Conservation (phyloP, 805 yeast genomes). For the Cyberlindnera saturnus region DNA sequence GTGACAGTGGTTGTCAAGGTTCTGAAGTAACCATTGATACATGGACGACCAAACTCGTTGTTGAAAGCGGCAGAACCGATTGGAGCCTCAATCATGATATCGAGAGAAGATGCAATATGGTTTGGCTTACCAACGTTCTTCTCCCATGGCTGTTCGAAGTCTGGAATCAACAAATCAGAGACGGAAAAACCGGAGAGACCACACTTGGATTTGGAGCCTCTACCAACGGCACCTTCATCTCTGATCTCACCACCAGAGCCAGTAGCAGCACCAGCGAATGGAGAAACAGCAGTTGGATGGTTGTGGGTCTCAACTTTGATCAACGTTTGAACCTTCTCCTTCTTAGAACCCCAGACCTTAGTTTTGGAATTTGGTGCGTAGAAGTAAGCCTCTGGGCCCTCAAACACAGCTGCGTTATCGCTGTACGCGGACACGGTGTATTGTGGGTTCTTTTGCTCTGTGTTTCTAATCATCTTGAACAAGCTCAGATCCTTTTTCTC, state of each 20-base stretch:
- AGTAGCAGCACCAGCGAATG: slow-evolving; percentile 99
- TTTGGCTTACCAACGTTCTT: slow-evolving; percentile 77
- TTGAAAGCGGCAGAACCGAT: slow-evolving; percentile 97
- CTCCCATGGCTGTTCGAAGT: slow-evolving; percentile 92
- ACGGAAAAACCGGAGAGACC: slow-evolving; percentile 93
- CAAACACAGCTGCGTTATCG: slow-evolving; percentile 95
- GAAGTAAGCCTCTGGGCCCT: slow-evolving; percentile 72
- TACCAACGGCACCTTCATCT: slow-evolving; percentile 99
- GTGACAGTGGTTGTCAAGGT: slow-evolving; percentile 80
- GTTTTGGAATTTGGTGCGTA: slow-evolving; percentile 73
- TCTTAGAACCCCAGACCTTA: slow-evolving; percentile 65
- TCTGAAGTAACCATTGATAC: slow-evolving; percentile 93
- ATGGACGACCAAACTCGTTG: slow-evolving; percentile 98
- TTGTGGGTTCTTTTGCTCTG: slow-evolving; percentile 75
- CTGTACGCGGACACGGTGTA: slow-evolving; percentile 90
- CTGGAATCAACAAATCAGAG: slow-evolving; percentile 85
- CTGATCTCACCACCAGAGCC: slow-evolving; percentile 99
- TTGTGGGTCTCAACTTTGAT: slow-evolving; percentile 98
- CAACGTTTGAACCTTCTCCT: slow-evolving; percentile 80
- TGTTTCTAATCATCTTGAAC: slow-evolving; percentile 93
- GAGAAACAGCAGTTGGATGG: slow-evolving; percentile 99
- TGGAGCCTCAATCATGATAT: slow-evolving; percentile 96
- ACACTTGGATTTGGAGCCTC: slow-evolving; percentile 96
- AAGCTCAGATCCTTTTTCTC: slow-evolving; percentile 64
- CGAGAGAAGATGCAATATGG: slow-evolving; percentile 89